phyloP scores from a whole-genome alignment of 306 rosid species.

The Dalbergia cochinchinensis region DNA sequence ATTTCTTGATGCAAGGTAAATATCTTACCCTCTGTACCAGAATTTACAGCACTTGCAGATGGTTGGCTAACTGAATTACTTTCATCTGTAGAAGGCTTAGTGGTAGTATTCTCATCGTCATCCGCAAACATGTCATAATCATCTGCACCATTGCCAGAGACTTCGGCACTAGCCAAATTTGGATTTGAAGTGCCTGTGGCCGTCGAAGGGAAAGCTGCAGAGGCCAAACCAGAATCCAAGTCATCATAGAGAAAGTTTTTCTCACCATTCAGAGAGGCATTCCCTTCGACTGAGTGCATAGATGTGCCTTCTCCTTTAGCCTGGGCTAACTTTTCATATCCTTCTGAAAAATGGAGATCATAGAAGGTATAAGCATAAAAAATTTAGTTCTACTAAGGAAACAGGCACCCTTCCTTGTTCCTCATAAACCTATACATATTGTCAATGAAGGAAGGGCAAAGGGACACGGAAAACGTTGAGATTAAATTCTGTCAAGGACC shows the following conservation, averaged over 20 bases:
- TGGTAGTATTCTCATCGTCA: conserved; percentile 62
- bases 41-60: conserved; percentile 42
- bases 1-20: conserved; percentile 13
- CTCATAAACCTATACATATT: conserved; percentile 29
- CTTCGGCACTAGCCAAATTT: conserved; percentile 52
- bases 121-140: conserved; percentile 83
- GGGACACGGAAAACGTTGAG: conserved; percentile 16
- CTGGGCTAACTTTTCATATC: conserved; percentile 74
- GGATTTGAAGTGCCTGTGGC: conserved; percentile 46
- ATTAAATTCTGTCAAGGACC: background rate
- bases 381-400: conserved; percentile 15
- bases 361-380: conserved; percentile 22
- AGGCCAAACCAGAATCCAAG: conserved; percentile 50
- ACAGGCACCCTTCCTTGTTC: conserved; percentile 19
- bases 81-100: conserved; percentile 62
- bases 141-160: conserved; percentile 57
- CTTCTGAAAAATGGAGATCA: conserved; percentile 66
- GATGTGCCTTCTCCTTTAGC: conserved; percentile 67
- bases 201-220: conserved; percentile 40
- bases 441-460: conserved; percentile 11
- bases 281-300: conserved; percentile 50
- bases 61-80: conserved; percentile 54
- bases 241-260: conserved; percentile 52
- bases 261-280: conserved; percentile 49
- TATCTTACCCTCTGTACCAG: conserved; percentile 58